These are phyloP conservation scores for Tuber aestivum DNA, from an alignment of 495 filamentous ascomycete species.

Conservation along the genomic window DNA sequence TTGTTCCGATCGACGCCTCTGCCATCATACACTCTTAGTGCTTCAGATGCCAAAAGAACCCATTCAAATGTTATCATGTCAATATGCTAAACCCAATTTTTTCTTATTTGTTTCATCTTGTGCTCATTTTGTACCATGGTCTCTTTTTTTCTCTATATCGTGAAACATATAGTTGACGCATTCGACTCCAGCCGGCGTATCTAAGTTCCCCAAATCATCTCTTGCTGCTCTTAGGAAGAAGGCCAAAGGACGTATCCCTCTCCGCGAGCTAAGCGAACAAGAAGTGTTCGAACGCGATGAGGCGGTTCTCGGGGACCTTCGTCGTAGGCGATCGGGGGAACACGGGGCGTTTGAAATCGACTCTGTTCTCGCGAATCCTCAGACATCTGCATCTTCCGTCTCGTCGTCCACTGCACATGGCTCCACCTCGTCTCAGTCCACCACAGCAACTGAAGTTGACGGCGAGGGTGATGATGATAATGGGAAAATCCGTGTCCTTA, in stretches of 20 bases:
- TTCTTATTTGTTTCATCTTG: constrained; percentile 3
- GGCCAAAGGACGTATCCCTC: constrained; percentile 29
- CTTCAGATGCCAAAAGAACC: background rate
- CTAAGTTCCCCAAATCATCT: constrained; percentile 31
- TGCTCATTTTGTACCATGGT: constrained; percentile 24
- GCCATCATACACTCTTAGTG: background rate
- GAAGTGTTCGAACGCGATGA: constrained; percentile 43
- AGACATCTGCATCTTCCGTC: constrained; percentile 14
- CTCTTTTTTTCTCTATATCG: background rate
- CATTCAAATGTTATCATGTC: constrained; percentile 3
- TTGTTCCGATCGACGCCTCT: background rate
- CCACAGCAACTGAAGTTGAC: constrained; percentile 20
- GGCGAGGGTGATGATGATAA: constrained; percentile 9
- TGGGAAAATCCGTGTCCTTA: constrained; percentile 26
- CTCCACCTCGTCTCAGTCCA: constrained; percentile 11
- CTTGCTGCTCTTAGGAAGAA: constrained; percentile 25
- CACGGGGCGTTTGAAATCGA: constrained; percentile 37
- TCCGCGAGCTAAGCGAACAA: constrained; percentile 38
- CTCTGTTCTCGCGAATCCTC: constrained; percentile 31
- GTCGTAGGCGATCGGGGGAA: constrained; percentile 40
- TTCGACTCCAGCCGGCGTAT: constrained; percentile 33
- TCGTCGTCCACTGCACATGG: constrained; percentile 13
- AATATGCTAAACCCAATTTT: background rate
- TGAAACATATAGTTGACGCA: constrained; percentile 7
- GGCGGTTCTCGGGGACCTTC: constrained; percentile 41